phyloP scores from a whole-genome alignment of 257 asterid species.

The Misopates orontium region DNA sequence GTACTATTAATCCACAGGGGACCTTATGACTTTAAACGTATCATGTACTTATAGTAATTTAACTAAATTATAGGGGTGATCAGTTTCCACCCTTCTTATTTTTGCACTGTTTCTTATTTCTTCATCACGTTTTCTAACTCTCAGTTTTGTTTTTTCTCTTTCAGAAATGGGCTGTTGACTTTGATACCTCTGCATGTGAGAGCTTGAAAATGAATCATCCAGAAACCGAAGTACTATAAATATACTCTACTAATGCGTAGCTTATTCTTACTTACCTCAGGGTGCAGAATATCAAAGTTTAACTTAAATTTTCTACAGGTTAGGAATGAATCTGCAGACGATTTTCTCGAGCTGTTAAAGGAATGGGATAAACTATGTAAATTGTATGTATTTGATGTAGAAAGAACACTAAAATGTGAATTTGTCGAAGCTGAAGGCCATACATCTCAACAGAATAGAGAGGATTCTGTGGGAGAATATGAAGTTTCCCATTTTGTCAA shows the following conservation, averaged over 20 bases:
- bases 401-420: slow-evolving; percentile 31
- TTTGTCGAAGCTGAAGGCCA: slow-evolving; percentile 34
- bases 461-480: slow-evolving; percentile 48
- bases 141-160: slow-evolving; percentile 16
- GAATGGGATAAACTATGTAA: slow-evolving; percentile 72
- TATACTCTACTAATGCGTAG: slow-evolving; percentile 13
- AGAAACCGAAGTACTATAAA: slow-evolving; percentile 58
- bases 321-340: slow-evolving; percentile 76
- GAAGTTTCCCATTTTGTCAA: slow-evolving; percentile 63
- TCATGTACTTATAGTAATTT: too few species aligned
- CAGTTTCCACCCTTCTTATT: neutral
- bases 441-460: slow-evolving; percentile 27
- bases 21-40: too few species aligned
- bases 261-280: slow-evolving; percentile 9
- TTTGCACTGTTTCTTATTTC: neutral
- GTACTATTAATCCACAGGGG: too few species aligned
- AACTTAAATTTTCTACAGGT: slow-evolving; percentile 51
- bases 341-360: slow-evolving; percentile 72
- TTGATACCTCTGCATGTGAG: slow-evolving; percentile 68
- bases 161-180: slow-evolving; percentile 95
- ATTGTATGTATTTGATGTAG: slow-evolving; percentile 43
- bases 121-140: slow-evolving; percentile 2
- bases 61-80: too few species aligned
- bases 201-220: slow-evolving; percentile 90
- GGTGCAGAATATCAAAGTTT: neutral